phyloP scores from a whole-genome alignment of 371 early-diverging fungal genomes.

The Basidiobolus meristosporus region DNA sequence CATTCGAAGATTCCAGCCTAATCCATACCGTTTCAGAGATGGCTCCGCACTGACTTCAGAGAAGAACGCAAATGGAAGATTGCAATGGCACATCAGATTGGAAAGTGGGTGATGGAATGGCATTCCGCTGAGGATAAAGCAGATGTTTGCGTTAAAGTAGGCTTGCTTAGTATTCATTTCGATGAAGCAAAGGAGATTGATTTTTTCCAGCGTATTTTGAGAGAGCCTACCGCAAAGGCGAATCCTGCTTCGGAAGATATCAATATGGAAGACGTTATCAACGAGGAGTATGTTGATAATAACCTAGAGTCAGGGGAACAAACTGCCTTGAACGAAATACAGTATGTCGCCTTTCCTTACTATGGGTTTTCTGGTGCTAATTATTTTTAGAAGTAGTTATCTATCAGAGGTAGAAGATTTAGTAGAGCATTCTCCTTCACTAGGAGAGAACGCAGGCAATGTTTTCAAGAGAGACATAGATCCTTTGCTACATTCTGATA shows the following conservation, averaged over 20 bases:
- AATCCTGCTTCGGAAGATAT: not conserved
- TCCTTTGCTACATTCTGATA: not conserved
- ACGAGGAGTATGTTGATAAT: not conserved
- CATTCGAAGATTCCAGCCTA: not conserved
- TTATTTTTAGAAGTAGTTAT: too few relatives aligned
- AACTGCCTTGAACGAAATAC: too few relatives aligned
- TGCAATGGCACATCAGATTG: constrained; percentile 44
- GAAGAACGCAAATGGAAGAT: constrained; percentile 76
- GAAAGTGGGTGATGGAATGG: constrained; percentile 65
- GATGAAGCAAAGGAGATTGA: not conserved
- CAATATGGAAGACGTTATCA: not conserved
- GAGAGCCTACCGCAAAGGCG: not conserved
- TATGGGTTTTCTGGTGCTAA: too few relatives aligned
- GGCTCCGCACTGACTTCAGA: constrained; percentile 70
- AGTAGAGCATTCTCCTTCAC: too few relatives aligned
- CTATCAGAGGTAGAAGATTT: too few relatives aligned
- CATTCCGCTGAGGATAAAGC: constrained; percentile 53
- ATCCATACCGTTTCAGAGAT: constrained; percentile 22
- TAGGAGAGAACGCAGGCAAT: too few relatives aligned
- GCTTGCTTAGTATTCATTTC: not conserved
- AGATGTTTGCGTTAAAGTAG: constrained; percentile 37
- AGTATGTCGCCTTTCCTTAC: too few relatives aligned
- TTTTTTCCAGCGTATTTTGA: too few relatives aligned
- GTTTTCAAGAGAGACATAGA: not conserved
- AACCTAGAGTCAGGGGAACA: too few relatives aligned